These are phyloP conservation scores for Diaporthe citrichinensis DNA, from an alignment of 2,329 filamentous ascomycete genomes.

Conservation along the genomic window DNA sequence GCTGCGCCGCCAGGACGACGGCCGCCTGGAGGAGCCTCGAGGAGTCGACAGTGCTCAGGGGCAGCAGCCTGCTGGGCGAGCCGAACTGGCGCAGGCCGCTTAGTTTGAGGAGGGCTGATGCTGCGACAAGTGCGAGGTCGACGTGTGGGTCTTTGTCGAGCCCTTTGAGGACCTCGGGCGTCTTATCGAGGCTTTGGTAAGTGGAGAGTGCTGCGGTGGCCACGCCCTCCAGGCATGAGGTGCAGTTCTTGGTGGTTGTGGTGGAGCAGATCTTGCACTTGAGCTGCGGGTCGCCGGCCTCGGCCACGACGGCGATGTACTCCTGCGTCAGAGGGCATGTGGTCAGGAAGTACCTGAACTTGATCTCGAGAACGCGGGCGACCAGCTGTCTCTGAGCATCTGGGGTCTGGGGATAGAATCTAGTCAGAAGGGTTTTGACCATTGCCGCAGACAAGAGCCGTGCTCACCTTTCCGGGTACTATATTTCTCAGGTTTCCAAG, in stretches of 20 bases:
- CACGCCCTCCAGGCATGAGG: constrained; percentile 44
- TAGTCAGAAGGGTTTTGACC: not conserved
- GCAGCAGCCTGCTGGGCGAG: constrained; percentile 35
- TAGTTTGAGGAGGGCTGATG: constrained; percentile 50
- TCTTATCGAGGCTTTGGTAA: constrained; percentile 45
- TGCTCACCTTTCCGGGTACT: constrained; percentile 51
- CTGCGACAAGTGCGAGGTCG: constrained; percentile 52
- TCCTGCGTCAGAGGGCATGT: constrained; percentile 55
- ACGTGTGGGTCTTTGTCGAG: constrained; percentile 51
- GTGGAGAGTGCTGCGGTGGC: constrained; percentile 43
- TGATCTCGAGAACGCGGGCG: constrained; percentile 54
- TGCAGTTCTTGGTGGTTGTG: constrained; percentile 37
- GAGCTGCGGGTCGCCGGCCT: constrained; percentile 43
- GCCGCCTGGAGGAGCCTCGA: constrained; percentile 62
- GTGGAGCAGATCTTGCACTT: constrained; percentile 45
- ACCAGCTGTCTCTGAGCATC: constrained; percentile 31
- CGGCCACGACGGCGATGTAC: constrained; percentile 44
- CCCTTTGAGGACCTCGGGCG: constrained; percentile 41
- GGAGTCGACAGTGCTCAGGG: constrained; percentile 46
- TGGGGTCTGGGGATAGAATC: not conserved
- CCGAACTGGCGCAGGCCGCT: constrained; percentile 45
- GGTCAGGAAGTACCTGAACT: constrained; percentile 60
- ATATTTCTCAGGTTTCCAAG: constrained; percentile 54
- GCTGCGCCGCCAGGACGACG: constrained; percentile 64
- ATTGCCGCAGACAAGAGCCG: not conserved